These are phyloP conservation scores for Candida chilensis DNA, from an alignment of 805 yeast genomes.

Conservation along the genomic window DNA sequence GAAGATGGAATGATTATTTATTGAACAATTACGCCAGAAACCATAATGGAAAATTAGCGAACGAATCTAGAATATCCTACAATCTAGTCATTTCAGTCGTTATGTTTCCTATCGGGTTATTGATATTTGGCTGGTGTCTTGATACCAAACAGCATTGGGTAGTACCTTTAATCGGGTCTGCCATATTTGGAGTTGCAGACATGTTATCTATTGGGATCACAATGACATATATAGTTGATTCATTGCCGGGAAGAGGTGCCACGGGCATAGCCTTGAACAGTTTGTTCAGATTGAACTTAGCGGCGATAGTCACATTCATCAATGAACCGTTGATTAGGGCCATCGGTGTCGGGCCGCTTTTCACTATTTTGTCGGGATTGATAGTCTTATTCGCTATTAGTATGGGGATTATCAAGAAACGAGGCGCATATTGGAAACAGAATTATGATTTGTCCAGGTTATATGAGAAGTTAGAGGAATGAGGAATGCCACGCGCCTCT, in stretches of 20 bases:
- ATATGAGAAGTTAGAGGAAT: no score
- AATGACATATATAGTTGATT: slow-evolving; percentile 9
- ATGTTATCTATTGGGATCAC: slow-evolving; percentile 10
- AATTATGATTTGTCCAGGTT: slow-evolving; percentile 20
- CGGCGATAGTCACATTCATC: slow-evolving; percentile 9
- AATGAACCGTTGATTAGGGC: slow-evolving; percentile 9
- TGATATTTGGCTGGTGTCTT: slow-evolving; percentile 12
- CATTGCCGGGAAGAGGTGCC: slow-evolving; percentile 11
- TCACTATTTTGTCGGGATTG: slow-evolving; percentile 8
- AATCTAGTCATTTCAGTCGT: slow-evolving; percentile 8
- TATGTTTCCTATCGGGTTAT: slow-evolving; percentile 8
- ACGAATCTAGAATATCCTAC: slow-evolving; percentile 11
- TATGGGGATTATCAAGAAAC: no score
- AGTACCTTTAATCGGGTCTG: slow-evolving; percentile 10
- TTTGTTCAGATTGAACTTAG: slow-evolving; percentile 8
- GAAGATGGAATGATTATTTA: slow-evolving; percentile 10
- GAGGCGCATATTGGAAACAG: slow-evolving; percentile 20
- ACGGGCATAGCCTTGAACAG: slow-evolving; percentile 12
- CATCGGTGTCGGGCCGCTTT: slow-evolving; percentile 9
- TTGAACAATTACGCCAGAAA: slow-evolving; percentile 6
- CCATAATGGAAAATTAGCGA: slow-evolving; percentile 8
- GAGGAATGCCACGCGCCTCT: no score
- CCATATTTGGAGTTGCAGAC: slow-evolving; percentile 8
- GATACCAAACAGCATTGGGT: slow-evolving; percentile 9
- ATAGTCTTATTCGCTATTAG: slow-evolving; percentile 5